phyloP scores from a whole-genome alignment of 2,329 filamentous ascomycete genomes.

The Ophiostoma montium region DNA sequence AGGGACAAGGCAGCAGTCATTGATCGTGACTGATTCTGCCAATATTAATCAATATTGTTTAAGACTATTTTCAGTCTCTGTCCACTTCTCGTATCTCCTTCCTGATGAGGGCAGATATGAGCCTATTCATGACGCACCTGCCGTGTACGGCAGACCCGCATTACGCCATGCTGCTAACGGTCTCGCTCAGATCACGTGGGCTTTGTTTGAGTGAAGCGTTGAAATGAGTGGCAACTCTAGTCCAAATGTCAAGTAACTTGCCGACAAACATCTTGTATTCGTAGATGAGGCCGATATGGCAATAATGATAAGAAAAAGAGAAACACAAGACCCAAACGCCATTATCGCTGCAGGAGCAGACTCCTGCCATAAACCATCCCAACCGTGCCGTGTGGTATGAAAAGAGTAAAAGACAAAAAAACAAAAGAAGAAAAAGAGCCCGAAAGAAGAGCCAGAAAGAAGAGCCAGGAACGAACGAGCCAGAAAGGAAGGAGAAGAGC shows the following conservation, averaged over 20 bases:
- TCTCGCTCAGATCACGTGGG: no score
- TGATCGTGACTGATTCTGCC: no score
- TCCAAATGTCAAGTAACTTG: no score
- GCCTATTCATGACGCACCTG: background rate
- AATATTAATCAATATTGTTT: no score
- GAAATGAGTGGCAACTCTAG: no score
- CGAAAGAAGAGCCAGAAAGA: background rate
- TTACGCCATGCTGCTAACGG: no score
- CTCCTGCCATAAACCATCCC: background rate
- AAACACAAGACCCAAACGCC: background rate
- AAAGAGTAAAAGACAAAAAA: background rate
- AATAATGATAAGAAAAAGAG: background rate
- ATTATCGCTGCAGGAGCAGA: background rate
- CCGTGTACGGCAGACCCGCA: background rate
- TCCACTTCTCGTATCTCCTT: no score
- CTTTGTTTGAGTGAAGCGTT: no score
- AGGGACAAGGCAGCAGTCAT: no score
- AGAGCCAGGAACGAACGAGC: background rate
- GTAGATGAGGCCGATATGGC: no score
- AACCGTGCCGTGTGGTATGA: conserved; percentile 1
- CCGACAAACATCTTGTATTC: no score
- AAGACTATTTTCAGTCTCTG: no score
- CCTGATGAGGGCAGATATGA: background rate
- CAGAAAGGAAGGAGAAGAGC: background rate
- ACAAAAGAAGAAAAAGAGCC: background rate